Evolutionary conservation across 2,329 filamentous ascomycete genomes (phyloP).

Genomic region (Exserohilum turcica): DNA sequence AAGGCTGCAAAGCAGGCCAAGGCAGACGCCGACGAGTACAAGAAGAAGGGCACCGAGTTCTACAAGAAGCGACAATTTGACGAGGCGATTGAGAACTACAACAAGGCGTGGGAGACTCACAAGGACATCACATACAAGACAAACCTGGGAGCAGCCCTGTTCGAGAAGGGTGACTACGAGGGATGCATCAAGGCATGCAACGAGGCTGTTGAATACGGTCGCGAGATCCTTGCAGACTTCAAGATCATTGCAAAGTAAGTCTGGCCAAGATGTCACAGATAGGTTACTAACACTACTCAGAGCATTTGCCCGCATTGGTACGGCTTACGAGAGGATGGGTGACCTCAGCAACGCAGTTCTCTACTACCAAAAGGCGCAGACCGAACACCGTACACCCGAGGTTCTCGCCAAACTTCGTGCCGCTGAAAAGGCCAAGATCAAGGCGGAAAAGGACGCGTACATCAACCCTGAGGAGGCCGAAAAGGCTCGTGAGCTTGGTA

Average conservation of each 20-base stretch:
- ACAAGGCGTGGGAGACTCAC: slow-evolving; percentile 89
- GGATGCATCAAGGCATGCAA: slow-evolving; percentile 85
- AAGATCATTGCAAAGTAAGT: slow-evolving; percentile 91
- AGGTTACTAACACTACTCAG: slow-evolving; percentile 39
- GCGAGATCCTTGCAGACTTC: slow-evolving; percentile 90
- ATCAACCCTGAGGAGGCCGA: slow-evolving; percentile 91
- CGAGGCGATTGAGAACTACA: slow-evolving; percentile 90
- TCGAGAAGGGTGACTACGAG: slow-evolving; percentile 94
- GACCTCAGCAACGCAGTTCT: slow-evolving; percentile 80
- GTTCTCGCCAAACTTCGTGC: slow-evolving; percentile 89
- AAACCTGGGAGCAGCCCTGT: slow-evolving; percentile 91
- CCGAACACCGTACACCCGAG: slow-evolving; percentile 94
- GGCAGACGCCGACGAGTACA: slow-evolving; percentile 90
- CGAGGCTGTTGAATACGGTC: slow-evolving; percentile 87
- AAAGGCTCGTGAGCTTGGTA: slow-evolving; percentile 91
- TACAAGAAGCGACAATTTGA: slow-evolving; percentile 99
- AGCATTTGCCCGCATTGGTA: slow-evolving; percentile 91
- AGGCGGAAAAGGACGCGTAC: slow-evolving; percentile 77
- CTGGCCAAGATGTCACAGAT: not conserved
- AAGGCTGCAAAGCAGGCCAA: slow-evolving; percentile 86
- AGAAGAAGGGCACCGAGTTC: slow-evolving; percentile 87
- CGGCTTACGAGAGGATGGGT: slow-evolving; percentile 88
- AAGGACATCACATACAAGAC: slow-evolving; percentile 98
- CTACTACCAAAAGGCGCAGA: slow-evolving; percentile 91
- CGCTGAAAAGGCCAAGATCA: slow-evolving; percentile 83